phyloP scores from a whole-genome alignment of 108 stramenopile genomes.

The Fragilaria crotonensis region DNA sequence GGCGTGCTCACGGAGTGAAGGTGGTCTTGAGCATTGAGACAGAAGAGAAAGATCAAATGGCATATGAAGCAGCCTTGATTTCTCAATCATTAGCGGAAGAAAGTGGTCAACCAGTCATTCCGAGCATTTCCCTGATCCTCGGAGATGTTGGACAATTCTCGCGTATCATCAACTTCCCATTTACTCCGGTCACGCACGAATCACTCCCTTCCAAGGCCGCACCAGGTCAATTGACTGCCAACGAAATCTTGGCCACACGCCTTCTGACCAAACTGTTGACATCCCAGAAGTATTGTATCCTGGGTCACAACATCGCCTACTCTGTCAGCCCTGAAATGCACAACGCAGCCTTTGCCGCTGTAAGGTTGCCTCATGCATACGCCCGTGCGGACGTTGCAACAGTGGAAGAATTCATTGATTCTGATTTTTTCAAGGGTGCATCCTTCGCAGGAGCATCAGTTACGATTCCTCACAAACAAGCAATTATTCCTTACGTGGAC shows the following conservation, averaged over 20 bases:
- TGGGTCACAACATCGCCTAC: slow-evolving; percentile 91
- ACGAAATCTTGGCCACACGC: slow-evolving; percentile 85
- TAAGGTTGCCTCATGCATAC: slow-evolving; percentile 83
- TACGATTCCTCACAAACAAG: slow-evolving; percentile 98
- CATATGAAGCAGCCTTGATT: slow-evolving; percentile 64
- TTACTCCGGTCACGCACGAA: slow-evolving; percentile 94
- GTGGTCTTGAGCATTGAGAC: slow-evolving; percentile 78
- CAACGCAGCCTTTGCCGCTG: slow-evolving; percentile 82
- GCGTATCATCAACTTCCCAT: slow-evolving; percentile 88
- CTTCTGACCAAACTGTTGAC: slow-evolving; percentile 66
- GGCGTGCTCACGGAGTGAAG: slow-evolving; percentile 86
- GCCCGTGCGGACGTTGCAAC: slow-evolving; percentile 68
- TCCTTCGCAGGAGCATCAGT: slow-evolving; percentile 90
- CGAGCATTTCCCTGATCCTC: slow-evolving; percentile 82
- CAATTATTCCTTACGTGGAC: slow-evolving; percentile 87
- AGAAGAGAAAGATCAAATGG: slow-evolving; percentile 69
- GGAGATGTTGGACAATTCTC: slow-evolving; percentile 80
- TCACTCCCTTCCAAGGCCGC: slow-evolving; percentile 88
- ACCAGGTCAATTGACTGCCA: slow-evolving; percentile 94
- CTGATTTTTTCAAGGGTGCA: slow-evolving; percentile 67
- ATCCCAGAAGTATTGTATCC: slow-evolving; percentile 75
- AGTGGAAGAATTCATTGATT: slow-evolving; percentile 79
- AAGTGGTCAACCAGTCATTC: slow-evolving; percentile 68
- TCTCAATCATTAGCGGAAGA: slow-evolving; percentile 27
- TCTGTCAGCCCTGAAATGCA: slow-evolving; percentile 97